Evolutionary conservation across 2,329 filamentous ascomycete species (phyloP), one percentile per base, ranked within the genome.

Genomic region (Stemphylium vesicarium): DNA sequence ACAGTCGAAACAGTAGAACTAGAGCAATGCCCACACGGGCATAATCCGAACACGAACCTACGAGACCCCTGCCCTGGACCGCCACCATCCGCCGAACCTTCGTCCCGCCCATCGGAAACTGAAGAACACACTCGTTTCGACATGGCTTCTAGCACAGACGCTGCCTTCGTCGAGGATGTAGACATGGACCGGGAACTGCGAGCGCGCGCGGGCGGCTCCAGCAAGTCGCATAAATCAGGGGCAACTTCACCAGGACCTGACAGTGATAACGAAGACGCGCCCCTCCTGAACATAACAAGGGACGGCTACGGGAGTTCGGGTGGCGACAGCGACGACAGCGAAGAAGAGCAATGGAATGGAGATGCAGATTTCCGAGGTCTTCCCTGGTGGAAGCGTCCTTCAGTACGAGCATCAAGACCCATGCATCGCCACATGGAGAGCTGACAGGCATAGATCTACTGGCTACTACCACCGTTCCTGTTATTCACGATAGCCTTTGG

Each of bases 401-500:
- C 79, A 57, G 82, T 83, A 74, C 70, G 78, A 42, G n/a, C 31
- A 38, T 22, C 11, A 15, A 35, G 9, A 22, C 36, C 24, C n/a
- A 5, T 11, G 16, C 29, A 8, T 29, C 33, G 35, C 39, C 48
- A 31, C 8, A 31, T 43, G 32, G 43, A 37, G 16, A 20, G 31
- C 56, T 65, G 46, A 53, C 53, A 49, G 26, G 38, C 22, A n/a
- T 49, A 77, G 90, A 85, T 96, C 47, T 91, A 83, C 75, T 98
- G 92, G 91, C 81, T 98, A 4, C 75, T 98, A 7, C 85, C 84
- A 0, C 90, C 92, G 0, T 95, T 93, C 75, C 82, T 90, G 51
- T 76, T 96, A 39, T 94, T 92, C 71, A 91, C 92, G 0, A 80
- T 96, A 49, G 92, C 93, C 0, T 94, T 95, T 74, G 95, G 94